phyloP scores from a whole-genome alignment of 2,329 filamentous ascomycete species.

The Aspergillus udagawae region DNA sequence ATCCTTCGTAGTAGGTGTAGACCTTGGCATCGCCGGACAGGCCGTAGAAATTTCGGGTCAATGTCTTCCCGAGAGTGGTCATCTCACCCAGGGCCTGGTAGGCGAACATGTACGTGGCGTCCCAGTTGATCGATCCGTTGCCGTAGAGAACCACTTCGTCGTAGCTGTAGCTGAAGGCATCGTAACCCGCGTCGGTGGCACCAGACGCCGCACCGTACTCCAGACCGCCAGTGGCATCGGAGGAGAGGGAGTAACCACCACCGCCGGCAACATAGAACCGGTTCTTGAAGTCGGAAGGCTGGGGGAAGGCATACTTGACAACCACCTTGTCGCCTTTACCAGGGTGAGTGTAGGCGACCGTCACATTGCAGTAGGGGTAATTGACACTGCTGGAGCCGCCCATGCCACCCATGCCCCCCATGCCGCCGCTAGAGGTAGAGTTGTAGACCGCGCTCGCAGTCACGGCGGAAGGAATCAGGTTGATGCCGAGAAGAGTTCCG shows the following conservation, averaged over 20 bases:
- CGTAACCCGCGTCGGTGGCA: conserved; percentile 44
- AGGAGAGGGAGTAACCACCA: conserved; percentile 41
- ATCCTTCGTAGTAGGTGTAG: conserved; percentile 51
- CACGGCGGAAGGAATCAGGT: conserved; percentile 40
- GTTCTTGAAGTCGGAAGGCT: conserved; percentile 38
- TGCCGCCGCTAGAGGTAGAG: conserved; percentile 18
- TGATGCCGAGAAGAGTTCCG: conserved; percentile 40
- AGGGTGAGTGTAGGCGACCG: conserved; percentile 41
- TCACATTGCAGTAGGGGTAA: conserved; percentile 40
- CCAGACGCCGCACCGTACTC: conserved; percentile 41
- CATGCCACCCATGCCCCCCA: conserved; percentile 22
- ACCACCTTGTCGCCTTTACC: conserved; percentile 37
- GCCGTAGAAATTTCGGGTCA: conserved; percentile 42
- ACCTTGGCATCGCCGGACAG: conserved; percentile 21
- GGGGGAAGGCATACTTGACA: conserved; percentile 36
- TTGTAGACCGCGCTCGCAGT: conserved; percentile 40
- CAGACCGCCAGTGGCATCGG: conserved; percentile 38
- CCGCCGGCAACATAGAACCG: conserved; percentile 46
- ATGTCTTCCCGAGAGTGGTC: conserved; percentile 44
- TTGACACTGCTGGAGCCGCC: conserved; percentile 3
- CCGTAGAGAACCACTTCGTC: conserved; percentile 38
- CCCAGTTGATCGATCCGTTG: conserved; percentile 46
- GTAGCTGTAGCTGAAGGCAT: conserved; percentile 37
- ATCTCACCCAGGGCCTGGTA: conserved; percentile 53
- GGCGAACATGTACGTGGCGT: conserved; percentile 30